A percentile compares a stretch with the other conserved stretches of the same genome.
phyloP scores from a whole-genome alignment of 1,139 yeast genomes.

The Yamadazyma diddensiae region DNA sequence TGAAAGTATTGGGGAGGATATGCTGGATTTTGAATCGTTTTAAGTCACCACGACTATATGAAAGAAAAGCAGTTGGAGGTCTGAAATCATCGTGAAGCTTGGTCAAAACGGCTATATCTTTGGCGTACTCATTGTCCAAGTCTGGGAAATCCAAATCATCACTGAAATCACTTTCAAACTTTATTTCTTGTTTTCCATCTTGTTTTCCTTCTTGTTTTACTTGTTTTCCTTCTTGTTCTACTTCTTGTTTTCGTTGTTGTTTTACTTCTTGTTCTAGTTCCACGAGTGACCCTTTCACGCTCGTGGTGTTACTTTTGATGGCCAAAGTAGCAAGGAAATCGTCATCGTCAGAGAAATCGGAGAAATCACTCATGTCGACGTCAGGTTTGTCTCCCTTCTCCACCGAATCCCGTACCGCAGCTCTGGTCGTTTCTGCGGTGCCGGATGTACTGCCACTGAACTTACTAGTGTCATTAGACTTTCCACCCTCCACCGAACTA shows the following conservation, averaged over 20 bases:
- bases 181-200: too few species aligned
- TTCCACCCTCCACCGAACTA: background rate
- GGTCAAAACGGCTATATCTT: constrained; percentile 8
- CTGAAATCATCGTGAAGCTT: constrained; percentile 3
- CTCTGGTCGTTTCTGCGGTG: too few species aligned
- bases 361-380: too few species aligned
- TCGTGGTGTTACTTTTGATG: constrained; percentile 3
- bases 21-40: constrained; percentile 47
- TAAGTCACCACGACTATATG: constrained; percentile 46
- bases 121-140: constrained; percentile 7
- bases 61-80: constrained; percentile 29
- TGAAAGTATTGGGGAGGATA: constrained; percentile 32
- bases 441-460: too few species aligned
- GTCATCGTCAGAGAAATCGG: constrained; percentile 29
- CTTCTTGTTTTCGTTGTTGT: background rate
- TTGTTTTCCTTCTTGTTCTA: too few species aligned
- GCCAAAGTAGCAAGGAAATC: constrained; percentile 13
- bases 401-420: too few species aligned
- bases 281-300: background rate
- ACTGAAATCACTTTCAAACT: constrained; percentile 4
- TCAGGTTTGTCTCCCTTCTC: too few species aligned
- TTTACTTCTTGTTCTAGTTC: too few species aligned
- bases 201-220: background rate
- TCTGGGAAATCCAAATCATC: constrained; percentile 9
- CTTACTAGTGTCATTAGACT: too few species aligned